phyloP scores from a whole-genome alignment of 2,329 filamentous ascomycete species.

The Lachnellula cervina region DNA sequence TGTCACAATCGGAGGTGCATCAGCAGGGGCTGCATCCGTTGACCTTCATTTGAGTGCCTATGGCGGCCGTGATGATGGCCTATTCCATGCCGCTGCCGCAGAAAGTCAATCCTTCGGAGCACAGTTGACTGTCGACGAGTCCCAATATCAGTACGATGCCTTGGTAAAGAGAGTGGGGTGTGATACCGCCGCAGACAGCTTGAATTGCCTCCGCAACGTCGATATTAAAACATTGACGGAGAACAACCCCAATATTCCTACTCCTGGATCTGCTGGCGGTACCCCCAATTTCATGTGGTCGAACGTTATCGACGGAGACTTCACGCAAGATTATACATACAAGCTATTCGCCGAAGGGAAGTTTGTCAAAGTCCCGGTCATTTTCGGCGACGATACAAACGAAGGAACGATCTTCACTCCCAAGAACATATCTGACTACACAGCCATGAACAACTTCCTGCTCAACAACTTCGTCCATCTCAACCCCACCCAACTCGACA shows the following conservation, averaged over 20 bases:
- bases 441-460: conserved; percentile 50
- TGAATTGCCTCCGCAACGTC: conserved; percentile 44
- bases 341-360: conserved; percentile 42
- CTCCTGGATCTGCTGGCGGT: conserved; percentile 28
- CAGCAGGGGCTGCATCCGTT: conserved; percentile 63
- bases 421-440: conserved; percentile 39
- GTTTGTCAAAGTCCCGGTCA: conserved; percentile 49
- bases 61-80: conserved; percentile 41
- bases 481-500: conserved; percentile 43
- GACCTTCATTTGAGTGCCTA: conserved; percentile 57
- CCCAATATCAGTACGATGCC: conserved; percentile 49
- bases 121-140: conserved; percentile 41
- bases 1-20: conserved; percentile 64
- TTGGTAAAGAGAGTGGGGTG: conserved; percentile 43
- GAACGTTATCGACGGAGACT: conserved; percentile 49
- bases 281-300: conserved; percentile 49
- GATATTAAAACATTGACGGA: conserved; percentile 39
- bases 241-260: conserved; percentile 38
- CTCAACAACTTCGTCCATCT: conserved; percentile 54
- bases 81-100: conserved; percentile 48
- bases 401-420: conserved; percentile 62
- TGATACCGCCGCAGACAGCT: conserved; percentile 31
- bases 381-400: conserved; percentile 56
- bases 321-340: conserved; percentile 48
- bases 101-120: conserved; percentile 49